These are phyloP conservation scores for Herpotrichia juniperi DNA, from an alignment of 2,329 filamentous ascomycete species.

Conservation along the genomic window DNA sequence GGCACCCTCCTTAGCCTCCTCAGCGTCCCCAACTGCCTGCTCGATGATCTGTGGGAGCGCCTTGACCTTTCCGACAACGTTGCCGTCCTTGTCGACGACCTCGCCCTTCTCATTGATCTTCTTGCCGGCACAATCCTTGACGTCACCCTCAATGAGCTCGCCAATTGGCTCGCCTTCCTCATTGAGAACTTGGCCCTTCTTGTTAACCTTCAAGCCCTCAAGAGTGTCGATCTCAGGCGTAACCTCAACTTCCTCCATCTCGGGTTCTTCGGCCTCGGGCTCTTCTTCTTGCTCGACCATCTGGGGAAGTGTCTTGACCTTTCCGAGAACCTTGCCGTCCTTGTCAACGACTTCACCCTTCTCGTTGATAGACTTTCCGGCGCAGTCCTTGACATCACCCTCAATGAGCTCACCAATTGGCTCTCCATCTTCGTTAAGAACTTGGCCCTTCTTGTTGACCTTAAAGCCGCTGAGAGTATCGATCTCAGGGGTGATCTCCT, in stretches of 20 bases:
- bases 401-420: slow-evolving; percentile 59
- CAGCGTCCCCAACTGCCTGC: slow-evolving; percentile 36
- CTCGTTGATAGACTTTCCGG: slow-evolving; percentile 69
- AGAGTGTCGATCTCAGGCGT: slow-evolving; percentile 55
- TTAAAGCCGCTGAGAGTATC: slow-evolving; percentile 59
- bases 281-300: slow-evolving; percentile 36
- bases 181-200: slow-evolving; percentile 61
- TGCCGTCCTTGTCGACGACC: slow-evolving; percentile 68
- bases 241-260: slow-evolving; percentile 47
- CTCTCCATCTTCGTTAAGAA: slow-evolving; percentile 60
- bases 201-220: slow-evolving; percentile 63
- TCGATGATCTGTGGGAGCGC: slow-evolving; percentile 54
- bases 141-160: slow-evolving; percentile 62
- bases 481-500: slow-evolving; percentile 51
- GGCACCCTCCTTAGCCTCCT: slow-evolving; percentile 40
- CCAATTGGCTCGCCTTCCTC: slow-evolving; percentile 61
- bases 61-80: slow-evolving; percentile 66
- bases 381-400: slow-evolving; percentile 66
- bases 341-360: slow-evolving; percentile 70
- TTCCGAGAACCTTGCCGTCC: slow-evolving; percentile 67
- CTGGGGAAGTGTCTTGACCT: slow-evolving; percentile 60
- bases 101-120: slow-evolving; percentile 70
- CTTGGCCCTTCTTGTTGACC: slow-evolving; percentile 64
- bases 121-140: slow-evolving; percentile 68
- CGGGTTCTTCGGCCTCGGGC: slow-evolving; percentile 50